Evolutionary conservation across 2,329 filamentous ascomycete genomes (phyloP).

Genomic region (Juglanconis juglandina): DNA sequence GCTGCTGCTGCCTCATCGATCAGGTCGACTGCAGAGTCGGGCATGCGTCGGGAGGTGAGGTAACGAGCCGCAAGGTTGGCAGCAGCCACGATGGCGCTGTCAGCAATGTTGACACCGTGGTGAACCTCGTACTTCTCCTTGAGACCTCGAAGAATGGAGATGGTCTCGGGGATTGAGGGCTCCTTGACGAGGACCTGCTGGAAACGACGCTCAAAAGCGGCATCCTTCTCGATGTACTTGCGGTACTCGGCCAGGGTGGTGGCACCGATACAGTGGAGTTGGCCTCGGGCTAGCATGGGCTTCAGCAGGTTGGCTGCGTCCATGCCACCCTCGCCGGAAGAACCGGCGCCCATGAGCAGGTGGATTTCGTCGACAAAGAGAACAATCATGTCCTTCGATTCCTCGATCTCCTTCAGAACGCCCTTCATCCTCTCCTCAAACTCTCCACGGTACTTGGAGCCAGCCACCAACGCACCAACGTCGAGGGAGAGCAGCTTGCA

Average conservation of each 20-base stretch:
- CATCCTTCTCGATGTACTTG: conserved; percentile 99
- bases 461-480: conserved; percentile 89
- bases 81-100: conserved; percentile 86
- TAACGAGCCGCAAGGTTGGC: conserved; percentile 93
- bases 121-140: conserved; percentile 99
- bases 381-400: conserved; percentile 94
- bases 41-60: conserved; percentile 82
- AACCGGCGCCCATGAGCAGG: conserved; percentile 93
- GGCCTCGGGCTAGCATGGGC: conserved; percentile 94
- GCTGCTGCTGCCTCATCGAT: conserved; percentile 95
- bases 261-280: conserved; percentile 95
- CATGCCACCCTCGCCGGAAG: conserved; percentile 95
- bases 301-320: conserved; percentile 97
- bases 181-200: conserved; percentile 98
- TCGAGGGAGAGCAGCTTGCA: conserved; percentile 94
- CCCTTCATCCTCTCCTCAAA: conserved; percentile 99
- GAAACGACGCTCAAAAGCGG: conserved; percentile 96
- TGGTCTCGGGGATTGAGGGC: conserved; percentile 79
- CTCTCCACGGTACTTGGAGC: conserved; percentile 97
- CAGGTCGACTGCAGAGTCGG: conserved; percentile 93
- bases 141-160: conserved; percentile 95
- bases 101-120: conserved; percentile 94
- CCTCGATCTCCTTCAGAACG: conserved; percentile 92
- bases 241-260: conserved; percentile 94
- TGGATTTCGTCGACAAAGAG: conserved; percentile 99